Evolutionary conservation across 1,139 yeast species (phyloP).

Genomic region (Yamadazyma diddensiae): DNA sequence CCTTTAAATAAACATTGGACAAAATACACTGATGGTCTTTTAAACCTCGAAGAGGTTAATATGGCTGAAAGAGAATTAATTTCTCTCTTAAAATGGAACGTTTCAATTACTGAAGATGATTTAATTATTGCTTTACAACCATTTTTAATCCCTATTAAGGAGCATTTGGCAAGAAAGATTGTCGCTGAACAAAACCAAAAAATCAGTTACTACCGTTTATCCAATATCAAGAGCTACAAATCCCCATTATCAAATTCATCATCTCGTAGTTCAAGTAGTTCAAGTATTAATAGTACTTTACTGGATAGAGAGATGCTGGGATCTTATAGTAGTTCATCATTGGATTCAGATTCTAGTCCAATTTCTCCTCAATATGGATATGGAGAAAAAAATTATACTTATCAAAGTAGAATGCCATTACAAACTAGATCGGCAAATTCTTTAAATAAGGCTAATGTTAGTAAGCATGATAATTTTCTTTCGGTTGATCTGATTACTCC

Average conservation of each 20-base stretch:
- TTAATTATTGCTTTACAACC: constrained; percentile 67
- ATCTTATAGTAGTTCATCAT: constrained; percentile 4
- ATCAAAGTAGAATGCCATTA: constrained; percentile 11
- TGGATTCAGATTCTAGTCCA: constrained; percentile 9
- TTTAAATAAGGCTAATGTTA: constrained; percentile 4
- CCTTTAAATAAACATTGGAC: constrained; percentile 98
- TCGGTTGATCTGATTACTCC: constrained; percentile 1
- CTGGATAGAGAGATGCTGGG: neutral
- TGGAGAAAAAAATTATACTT: constrained; percentile 6
- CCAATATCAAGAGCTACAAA: constrained; percentile 17
- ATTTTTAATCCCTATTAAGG: constrained; percentile 70
- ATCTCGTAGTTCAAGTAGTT: constrained; percentile 9
- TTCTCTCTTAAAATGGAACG: constrained; percentile 79
- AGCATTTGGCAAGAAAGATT: constrained; percentile 23
- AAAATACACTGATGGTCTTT: constrained; percentile 79
- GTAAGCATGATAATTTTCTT: constrained; percentile 3
- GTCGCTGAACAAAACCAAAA: constrained; percentile 33
- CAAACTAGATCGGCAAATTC: constrained; percentile 9
- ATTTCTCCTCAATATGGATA: constrained; percentile 5
- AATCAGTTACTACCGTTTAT: constrained; percentile 38
- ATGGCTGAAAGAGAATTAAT: constrained; percentile 88
- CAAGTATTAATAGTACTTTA: constrained; percentile 5
- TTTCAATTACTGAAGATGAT: constrained; percentile 67
- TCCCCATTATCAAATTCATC: constrained; percentile 10
- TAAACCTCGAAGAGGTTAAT: constrained; percentile 76